Base-by-base conservation (phyloP, 2,329 filamentous ascomycete species). In the Epichloe elymi region DNA sequence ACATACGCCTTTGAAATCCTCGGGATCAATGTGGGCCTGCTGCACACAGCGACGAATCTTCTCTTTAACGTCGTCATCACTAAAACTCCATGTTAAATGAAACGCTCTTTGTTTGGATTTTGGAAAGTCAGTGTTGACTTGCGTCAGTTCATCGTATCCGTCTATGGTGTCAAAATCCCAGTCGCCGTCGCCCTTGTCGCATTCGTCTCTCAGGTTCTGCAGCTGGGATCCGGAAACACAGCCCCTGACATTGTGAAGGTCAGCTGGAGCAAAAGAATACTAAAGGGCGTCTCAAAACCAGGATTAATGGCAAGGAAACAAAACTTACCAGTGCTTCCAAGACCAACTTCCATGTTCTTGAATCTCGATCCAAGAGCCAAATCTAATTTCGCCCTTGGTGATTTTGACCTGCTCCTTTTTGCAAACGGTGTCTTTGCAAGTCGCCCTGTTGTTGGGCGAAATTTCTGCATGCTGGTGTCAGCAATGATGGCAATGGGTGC, bases 1-100 rank as follows among this genome's bases (percentile, higher is more conserved):
- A 73, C 85, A 70, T 76, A 95, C 89, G 12, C 88, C 88, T 36
- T 85, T 91, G 81, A 88, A 96, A 59, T 96, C 91, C 48, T 87
- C 83, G 41, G 88, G 76, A 58, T 86, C 84, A 59, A 97, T 84
- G 60, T 93, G 86, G 23, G 88, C 88, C 63, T 90, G 77, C 53
- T 77, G 74, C 23, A 96, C 66, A 48, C 85, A 87, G 44, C 76
- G 77, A 48, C 77, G 74, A 56, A 96, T 72, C 72, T 93, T 95
- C 43, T 79, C 79, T 66, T 90, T 80, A 1, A 80, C 60, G 2
- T 88, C 83, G 0, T 74, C 69, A 38, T 82, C 70, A 3, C 67
- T 68, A 4, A 71, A 72, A 33, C 5, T 7, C 3, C 12, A 33
- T 35, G 42, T 50, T 40, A 50, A 42, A 38, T 30, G 39, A 8